phyloP scores from a whole-genome alignment of 148 eudicot genomes.

The Camellia japonica region DNA sequence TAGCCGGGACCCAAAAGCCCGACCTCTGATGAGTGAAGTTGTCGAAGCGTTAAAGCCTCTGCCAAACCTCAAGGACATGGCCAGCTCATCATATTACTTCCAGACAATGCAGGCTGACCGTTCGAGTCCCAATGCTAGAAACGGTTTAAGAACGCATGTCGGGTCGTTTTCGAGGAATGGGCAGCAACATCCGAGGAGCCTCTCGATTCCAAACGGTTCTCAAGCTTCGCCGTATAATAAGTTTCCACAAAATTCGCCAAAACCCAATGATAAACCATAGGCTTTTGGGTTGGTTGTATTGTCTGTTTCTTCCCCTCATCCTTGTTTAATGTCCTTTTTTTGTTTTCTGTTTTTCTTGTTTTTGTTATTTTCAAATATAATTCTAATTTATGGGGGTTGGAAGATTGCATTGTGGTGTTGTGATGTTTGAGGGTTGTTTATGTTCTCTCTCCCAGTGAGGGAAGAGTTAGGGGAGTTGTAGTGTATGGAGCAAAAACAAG shows the following conservation, averaged over 20 bases:
- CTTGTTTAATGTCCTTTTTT: background rate
- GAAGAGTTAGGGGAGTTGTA: background rate
- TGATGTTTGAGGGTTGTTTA: slow-evolving; percentile 2
- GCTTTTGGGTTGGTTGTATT: slow-evolving; percentile 12
- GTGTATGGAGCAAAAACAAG: slow-evolving; percentile 13
- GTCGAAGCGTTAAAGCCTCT: slow-evolving; percentile 56
- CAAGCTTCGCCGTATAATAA: slow-evolving; percentile 44
- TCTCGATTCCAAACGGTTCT: slow-evolving; percentile 41
- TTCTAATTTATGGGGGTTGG: slow-evolving; percentile 13
- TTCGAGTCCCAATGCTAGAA: slow-evolving; percentile 38
- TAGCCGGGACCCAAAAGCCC: slow-evolving; percentile 46
- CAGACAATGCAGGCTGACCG: slow-evolving; percentile 57
- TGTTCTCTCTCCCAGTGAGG: background rate
- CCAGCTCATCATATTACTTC: slow-evolving; percentile 53
- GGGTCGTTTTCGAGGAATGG: slow-evolving; percentile 41
- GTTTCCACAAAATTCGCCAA: slow-evolving; percentile 40
- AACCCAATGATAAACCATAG: slow-evolving; percentile 44
- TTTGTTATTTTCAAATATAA: background rate
- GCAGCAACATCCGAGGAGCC: slow-evolving; percentile 41
- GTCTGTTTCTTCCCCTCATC: background rate
- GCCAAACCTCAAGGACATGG: slow-evolving; percentile 59
- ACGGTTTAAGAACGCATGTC: slow-evolving; percentile 29
- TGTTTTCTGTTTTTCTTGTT: background rate
- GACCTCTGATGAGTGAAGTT: slow-evolving; percentile 58
- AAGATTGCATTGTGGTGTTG: slow-evolving; percentile 16